These are phyloP conservation scores for Gleditsia sinensis DNA, from an alignment of 306 rosid genomes.

Conservation along the genomic window DNA sequence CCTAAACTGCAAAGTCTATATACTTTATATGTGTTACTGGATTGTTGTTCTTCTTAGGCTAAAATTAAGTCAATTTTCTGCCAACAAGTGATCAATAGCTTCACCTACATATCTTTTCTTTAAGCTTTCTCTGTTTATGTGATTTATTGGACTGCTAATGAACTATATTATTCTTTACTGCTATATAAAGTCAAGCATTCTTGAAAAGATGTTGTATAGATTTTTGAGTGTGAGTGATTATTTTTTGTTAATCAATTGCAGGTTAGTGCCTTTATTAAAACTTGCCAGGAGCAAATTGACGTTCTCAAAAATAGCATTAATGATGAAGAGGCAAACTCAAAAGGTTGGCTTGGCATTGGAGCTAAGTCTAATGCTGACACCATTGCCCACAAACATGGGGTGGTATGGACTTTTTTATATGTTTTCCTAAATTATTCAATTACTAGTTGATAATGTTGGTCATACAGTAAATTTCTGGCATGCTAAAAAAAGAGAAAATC, in stretches of 20 bases:
- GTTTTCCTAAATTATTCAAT: slow-evolving; percentile 3
- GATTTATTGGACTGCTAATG: slow-evolving; percentile 8
- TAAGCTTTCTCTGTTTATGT: not conserved
- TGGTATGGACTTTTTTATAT: slow-evolving; percentile 61
- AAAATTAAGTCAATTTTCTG: not conserved
- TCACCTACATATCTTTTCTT: not conserved
- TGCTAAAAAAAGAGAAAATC: not conserved
- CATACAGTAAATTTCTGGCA: not conserved
- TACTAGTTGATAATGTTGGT: not conserved
- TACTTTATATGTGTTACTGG: not conserved
- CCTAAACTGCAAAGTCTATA: not conserved
- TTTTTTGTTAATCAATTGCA: slow-evolving; percentile 43
- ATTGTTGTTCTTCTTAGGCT: not conserved
- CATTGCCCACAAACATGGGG: slow-evolving; percentile 97
- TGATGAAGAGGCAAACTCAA: slow-evolving; percentile 67
- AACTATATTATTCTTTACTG: not conserved
- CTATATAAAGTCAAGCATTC: slow-evolving; percentile 12
- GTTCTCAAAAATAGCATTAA: slow-evolving; percentile 80
- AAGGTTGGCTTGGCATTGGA: slow-evolving; percentile 83
- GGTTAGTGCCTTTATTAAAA: slow-evolving; percentile 90
- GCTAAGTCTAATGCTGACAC: slow-evolving; percentile 79
- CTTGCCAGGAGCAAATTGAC: slow-evolving; percentile 90
- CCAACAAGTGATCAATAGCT: not conserved
- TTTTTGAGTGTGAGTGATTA: slow-evolving; percentile 17
- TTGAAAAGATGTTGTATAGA: slow-evolving; percentile 24